phyloP scores from a whole-genome alignment of 2,329 filamentous ascomycete genomes.

The Aspergillus uvarum region DNA sequence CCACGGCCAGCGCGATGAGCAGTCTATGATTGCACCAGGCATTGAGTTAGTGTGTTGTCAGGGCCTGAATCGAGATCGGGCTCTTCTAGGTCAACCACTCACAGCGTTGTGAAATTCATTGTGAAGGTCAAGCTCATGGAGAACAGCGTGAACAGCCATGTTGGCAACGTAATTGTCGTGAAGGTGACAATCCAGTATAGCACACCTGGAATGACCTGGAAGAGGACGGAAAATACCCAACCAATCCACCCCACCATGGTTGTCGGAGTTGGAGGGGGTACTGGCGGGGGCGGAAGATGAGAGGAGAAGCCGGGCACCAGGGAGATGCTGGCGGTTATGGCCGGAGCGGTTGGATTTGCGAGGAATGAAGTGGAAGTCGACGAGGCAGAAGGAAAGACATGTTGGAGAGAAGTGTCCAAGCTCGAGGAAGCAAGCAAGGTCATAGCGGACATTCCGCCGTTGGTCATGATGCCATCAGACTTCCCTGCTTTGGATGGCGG shows the following conservation, averaged over 20 bases:
- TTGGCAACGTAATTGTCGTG: slow-evolving; percentile 82
- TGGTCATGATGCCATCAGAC: slow-evolving; percentile 15
- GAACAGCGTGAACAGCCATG: slow-evolving; percentile 83
- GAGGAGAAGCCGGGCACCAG: slow-evolving; percentile 20
- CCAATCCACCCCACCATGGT: slow-evolving; percentile 47
- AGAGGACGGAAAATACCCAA: slow-evolving; percentile 50
- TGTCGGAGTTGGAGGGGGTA: slow-evolving; percentile 32
- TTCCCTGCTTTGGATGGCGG: slow-evolving; percentile 12
- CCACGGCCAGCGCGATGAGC: slow-evolving; percentile 71
- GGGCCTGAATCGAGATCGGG: not conserved
- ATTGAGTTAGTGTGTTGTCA: slow-evolving; percentile 9
- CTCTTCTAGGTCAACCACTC: slow-evolving; percentile 37
- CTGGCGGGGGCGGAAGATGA: slow-evolving; percentile 27
- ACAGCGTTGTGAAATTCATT: slow-evolving; percentile 97
- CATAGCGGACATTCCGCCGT: slow-evolving; percentile 12
- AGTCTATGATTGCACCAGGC: slow-evolving; percentile 53
- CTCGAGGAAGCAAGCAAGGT: slow-evolving; percentile 10
- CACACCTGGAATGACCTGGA: slow-evolving; percentile 57
- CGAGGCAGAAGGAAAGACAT: slow-evolving; percentile 18
- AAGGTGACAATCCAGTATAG: slow-evolving; percentile 82
- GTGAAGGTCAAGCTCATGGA: slow-evolving; percentile 94
- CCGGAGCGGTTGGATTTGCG: slow-evolving; percentile 13
- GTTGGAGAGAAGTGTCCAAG: slow-evolving; percentile 9
- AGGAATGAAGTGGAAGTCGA: slow-evolving; percentile 18
- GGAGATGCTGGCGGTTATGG: slow-evolving; percentile 23